phyloP scores from a whole-genome alignment of 2,329 filamentous ascomycete species.

The Pleurostoma richardsiae region DNA sequence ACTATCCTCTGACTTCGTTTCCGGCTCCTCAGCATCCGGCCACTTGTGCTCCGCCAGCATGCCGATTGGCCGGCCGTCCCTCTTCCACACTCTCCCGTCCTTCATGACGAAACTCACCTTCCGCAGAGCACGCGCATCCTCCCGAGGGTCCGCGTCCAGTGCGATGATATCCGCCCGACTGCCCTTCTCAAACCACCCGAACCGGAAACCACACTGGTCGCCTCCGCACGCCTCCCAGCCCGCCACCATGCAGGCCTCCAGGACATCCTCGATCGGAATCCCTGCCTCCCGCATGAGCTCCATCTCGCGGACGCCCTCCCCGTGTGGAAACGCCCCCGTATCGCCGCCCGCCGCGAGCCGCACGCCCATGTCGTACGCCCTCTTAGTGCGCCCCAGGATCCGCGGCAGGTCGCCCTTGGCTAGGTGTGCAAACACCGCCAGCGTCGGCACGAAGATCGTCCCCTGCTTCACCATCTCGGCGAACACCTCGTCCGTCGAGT shows the following conservation, averaged over 20 bases:
- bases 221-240: constrained; percentile 53
- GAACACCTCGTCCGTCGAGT: constrained; percentile 32
- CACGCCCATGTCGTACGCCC: constrained; percentile 39
- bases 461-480: constrained; percentile 35
- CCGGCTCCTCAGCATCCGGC: constrained; percentile 5
- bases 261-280: constrained; percentile 40
- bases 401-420: constrained; percentile 15
- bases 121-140: constrained; percentile 34
- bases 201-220: constrained; percentile 42
- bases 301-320: constrained; percentile 45
- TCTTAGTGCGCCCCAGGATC: constrained; percentile 32
- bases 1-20: constrained; percentile 4
- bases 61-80: constrained; percentile 17
- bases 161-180: constrained; percentile 47
- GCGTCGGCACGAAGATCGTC: constrained; percentile 47
- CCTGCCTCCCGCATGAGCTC: constrained; percentile 49
- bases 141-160: constrained; percentile 34
- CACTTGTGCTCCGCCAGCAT: constrained; percentile 8
- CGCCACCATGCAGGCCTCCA: constrained; percentile 43
- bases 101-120: constrained; percentile 53
- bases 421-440: constrained; percentile 36
- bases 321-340: constrained; percentile 48
- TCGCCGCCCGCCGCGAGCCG: constrained; percentile 48
- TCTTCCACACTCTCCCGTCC: constrained; percentile 45
- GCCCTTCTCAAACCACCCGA: constrained; percentile 46